These are phyloP conservation scores for Botrytis squamosa DNA, from an alignment of 2,329 filamentous ascomycete genomes.

Conservation along the genomic window DNA sequence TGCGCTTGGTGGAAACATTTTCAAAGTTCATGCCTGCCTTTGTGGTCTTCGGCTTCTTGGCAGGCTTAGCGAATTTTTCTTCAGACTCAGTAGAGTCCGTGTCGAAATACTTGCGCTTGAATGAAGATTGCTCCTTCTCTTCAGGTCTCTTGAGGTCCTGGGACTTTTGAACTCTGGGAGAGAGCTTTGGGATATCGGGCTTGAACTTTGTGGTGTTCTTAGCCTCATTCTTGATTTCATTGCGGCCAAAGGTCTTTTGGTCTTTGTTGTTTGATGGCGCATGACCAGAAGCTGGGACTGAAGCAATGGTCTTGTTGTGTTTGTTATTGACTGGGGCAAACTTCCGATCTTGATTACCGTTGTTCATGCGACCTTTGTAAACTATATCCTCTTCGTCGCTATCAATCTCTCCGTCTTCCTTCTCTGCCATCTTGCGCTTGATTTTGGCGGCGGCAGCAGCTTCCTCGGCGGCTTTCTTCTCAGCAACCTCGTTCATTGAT, in stretches of 20 bases:
- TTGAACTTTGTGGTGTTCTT: background rate
- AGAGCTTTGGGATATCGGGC: background rate
- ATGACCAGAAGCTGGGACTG: background rate
- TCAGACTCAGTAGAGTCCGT: background rate
- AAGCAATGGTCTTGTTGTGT: background rate
- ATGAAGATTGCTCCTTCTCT: background rate
- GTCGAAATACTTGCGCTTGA: background rate
- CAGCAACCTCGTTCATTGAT: background rate
- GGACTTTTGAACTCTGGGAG: background rate
- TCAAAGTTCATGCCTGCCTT: background rate
- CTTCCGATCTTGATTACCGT: background rate
- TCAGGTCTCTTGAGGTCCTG: background rate
- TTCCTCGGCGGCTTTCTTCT: background rate
- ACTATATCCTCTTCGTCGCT: background rate
- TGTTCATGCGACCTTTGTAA: background rate
- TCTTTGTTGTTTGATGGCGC: background rate
- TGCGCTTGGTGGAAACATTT: background rate
- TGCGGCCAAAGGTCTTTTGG: background rate
- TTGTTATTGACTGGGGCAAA: background rate
- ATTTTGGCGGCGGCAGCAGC: background rate
- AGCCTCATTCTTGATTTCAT: background rate
- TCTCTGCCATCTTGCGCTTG: background rate
- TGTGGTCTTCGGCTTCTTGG: background rate
- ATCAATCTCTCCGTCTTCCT: background rate
- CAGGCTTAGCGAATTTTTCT: background rate